Percentiles rank a stretch among this genome's conserved stretches.
phyloP scores from a whole-genome alignment of 108 stramenopile species.

The Cyclotella atomus region DNA sequence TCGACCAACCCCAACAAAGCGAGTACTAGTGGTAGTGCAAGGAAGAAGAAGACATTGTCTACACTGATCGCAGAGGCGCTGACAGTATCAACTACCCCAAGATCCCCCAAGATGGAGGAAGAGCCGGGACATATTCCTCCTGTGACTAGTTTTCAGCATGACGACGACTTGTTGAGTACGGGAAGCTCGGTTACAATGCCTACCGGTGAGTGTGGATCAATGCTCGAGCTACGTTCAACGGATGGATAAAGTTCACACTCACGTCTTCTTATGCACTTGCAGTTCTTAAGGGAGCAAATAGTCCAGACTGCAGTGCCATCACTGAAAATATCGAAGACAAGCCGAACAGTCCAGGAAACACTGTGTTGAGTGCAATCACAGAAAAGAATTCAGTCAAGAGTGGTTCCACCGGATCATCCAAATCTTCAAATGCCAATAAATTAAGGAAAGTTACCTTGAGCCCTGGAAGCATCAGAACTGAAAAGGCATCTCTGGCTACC shows the following conservation, averaged over 20 bases:
- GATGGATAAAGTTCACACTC: too few species aligned
- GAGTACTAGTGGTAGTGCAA: background rate
- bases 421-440: background rate
- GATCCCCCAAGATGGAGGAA: background rate
- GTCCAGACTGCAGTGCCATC: background rate
- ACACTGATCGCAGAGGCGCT: background rate
- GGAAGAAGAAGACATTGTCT: background rate
- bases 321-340: background rate
- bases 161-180: conserved; percentile 2
- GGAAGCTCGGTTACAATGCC: background rate
- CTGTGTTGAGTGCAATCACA: background rate
- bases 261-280: too few species aligned
- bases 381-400: background rate
- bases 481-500: background rate
- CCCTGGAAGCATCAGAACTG: background rate
- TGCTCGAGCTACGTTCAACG: background rate
- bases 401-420: background rate
- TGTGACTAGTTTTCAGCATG: conserved; percentile 7
- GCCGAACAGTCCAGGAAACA: background rate
- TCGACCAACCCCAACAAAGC: background rate
- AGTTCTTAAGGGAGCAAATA: too few species aligned
- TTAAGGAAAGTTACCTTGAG: background rate
- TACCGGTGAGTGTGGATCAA: background rate
- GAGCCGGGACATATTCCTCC: conserved; percentile 5
- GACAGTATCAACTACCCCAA: background rate